Base-by-base conservation (phyloP, 805 yeast genomes). In the Cyberlindnera xishuangbannaensis region DNA sequence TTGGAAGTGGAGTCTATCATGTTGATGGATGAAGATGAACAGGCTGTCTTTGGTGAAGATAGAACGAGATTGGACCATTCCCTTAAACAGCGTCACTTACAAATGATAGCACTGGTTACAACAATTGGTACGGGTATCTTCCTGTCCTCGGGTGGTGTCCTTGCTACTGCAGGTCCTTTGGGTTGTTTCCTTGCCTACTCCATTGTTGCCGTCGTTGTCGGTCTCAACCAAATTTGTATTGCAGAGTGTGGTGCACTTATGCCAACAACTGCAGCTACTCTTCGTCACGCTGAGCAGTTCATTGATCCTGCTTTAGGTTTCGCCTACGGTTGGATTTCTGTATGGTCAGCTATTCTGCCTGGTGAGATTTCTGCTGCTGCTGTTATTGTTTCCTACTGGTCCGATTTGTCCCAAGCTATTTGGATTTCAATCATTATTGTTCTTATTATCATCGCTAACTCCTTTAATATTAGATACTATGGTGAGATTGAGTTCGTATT, bases 401-500 rank as follows among this genome's bases (percentile, higher is more conserved):
- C 65, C 1, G 58, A 55, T 25, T 46, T 67, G 15, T 65, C 59
- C 26, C 64, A 69, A 8, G 74, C 68, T 23, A 58, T 65, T 28
- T 69, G 65, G 65, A 65, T 69, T 18, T 53, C 71, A 4, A 54
- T 65, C n/a, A 58, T 68, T 35, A 59, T 61, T 7, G 48, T 63
- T 3, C 44, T 61, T 11, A 58, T 65, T 20, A 43, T 61, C 16
- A 45, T 50, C 4, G 50, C 58, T 13, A 69, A 67, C 40, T 46
- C 55, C 8, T 51, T 58, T 30, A 63, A 61, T 34, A 62, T 61
- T 18, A 50, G 48, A 33, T 55, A 64, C 31, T 72, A 70, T 39
- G 78, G 76, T 32, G 76, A 71, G 51, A 36, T 56, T 4, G 65
- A 61, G 33, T 82, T 79, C 51, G 76, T 82, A 77, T 69, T 80